Evolutionary conservation across 73 alveolate genomes (phyloP), one percentile per base, ranked within the genome.

Genomic region (Paramecium sexaurelia): DNA sequence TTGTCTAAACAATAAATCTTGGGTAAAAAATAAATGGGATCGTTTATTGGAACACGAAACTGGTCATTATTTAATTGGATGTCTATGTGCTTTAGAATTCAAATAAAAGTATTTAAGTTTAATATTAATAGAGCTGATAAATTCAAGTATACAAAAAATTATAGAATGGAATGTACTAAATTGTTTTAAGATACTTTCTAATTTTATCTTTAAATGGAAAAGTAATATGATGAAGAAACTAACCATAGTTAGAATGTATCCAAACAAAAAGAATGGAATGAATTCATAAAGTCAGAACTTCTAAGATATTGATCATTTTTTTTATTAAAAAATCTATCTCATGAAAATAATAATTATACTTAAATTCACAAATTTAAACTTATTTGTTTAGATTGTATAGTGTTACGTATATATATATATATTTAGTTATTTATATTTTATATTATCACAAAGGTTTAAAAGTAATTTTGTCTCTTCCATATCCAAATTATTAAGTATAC

Each of bases 31-130:
- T 41, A 88, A 88, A 69, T 45, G 84, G 55, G 75, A 88, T 5
- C 55, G 87, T 19, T 88, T 88, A 10, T 66, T 88, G 19, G 91
- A 88, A 20, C 94, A 88, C 43, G 94, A 88, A 55, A 88, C 94
- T 13, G 94, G 94, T 0, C 91, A 87, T 45, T 88, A 88, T 71
- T 29, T 88, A 26, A 67, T 88, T 69, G 94, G 91, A 6, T 88
- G 94, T 43, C 61, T 88, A 20, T 88, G 94, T 71, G 87, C 94
- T 26, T 51, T 88, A 13, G 94, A 88, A 40, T 88, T 88, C 19
- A 88, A 88, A 68, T 32, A 88, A 13, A 88, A 84, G 90, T 78
- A 78, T 11, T 6, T 7, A 2, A 3, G 19, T 0, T 78, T 0
- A 1, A 41, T 24, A 22, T 9, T 10, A 11, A 2, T 29, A 78